Evolutionary conservation across 495 filamentous ascomycete genomes (phyloP).

Genomic region (Xylaria venustula): DNA sequence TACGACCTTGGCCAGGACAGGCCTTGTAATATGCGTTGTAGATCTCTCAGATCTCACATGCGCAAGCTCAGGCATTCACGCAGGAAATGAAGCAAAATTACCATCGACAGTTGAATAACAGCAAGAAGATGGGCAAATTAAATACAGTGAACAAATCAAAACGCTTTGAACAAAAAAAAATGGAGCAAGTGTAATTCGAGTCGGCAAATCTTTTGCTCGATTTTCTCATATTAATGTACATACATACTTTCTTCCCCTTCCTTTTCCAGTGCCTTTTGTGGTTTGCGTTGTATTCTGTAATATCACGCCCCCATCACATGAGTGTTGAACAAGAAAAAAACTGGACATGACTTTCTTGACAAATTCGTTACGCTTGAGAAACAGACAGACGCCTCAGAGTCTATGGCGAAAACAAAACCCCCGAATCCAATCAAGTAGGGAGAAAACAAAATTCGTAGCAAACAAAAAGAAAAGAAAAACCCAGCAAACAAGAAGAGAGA

Average conservation of each 20-base stretch:
- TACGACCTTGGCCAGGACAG: neutral
- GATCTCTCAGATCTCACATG: slow-evolving; percentile 7
- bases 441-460: no score
- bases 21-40: neutral
- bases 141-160: no score
- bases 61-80: slow-evolving; percentile 15
- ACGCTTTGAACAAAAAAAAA: slow-evolving; percentile 22
- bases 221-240: slow-evolving; percentile 3
- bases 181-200: no score
- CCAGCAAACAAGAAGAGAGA: neutral
- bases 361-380: slow-evolving; percentile 19
- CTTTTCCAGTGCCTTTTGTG: neutral
- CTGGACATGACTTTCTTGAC: no score
- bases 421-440: neutral
- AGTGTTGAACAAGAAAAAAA: no score
- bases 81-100: slow-evolving; percentile 10
- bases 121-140: no score
- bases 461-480: slow-evolving; percentile 19
- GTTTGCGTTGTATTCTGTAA: slow-evolving; percentile 1
- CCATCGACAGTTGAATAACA: no score
- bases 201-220: neutral
- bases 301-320: slow-evolving; percentile 1
- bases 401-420: slow-evolving; percentile 30
- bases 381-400: slow-evolving; percentile 39
- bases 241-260: slow-evolving; percentile 2